These are phyloP conservation scores for Pulveroboletus sp. DNA, from an alignment of 768 basidiomycete genomes.

Conservation along the genomic window DNA sequence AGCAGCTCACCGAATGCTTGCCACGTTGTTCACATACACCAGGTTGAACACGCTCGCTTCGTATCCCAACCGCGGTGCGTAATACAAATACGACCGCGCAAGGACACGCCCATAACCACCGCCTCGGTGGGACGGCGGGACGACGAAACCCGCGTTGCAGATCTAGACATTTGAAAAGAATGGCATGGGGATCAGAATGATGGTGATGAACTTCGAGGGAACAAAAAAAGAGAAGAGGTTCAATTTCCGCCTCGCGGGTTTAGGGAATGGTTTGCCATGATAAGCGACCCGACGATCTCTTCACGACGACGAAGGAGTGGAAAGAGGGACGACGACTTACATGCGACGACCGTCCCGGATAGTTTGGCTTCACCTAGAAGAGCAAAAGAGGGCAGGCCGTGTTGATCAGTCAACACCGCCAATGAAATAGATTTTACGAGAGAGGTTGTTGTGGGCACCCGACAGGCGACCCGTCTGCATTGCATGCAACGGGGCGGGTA, in stretches of 20 bases:
- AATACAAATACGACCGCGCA: conserved; percentile 73
- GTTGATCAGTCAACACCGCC: conserved; percentile 1
- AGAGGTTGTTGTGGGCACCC: not conserved
- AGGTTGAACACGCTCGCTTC: conserved; percentile 85
- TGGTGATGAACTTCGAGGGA: not conserved
- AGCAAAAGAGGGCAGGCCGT: not conserved
- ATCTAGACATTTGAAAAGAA: conserved; percentile 41
- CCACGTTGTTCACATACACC: conserved; percentile 80
- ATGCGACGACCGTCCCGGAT: conserved; percentile 86
- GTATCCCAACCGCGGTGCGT: conserved; percentile 76
- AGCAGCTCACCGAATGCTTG: conserved; percentile 54
- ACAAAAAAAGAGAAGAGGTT: not conserved
- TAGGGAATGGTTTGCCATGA: not conserved
- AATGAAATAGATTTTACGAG: not conserved
- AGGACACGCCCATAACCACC: conserved; percentile 65
- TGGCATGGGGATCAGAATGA: not conserved
- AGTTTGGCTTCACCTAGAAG: conserved; percentile 73
- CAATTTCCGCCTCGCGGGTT: conserved; percentile 9
- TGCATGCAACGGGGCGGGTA: not conserved
- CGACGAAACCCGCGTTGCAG: conserved; percentile 88
- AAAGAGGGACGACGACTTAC: conserved; percentile 42
- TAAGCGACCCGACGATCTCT: not conserved
- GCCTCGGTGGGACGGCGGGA: conserved; percentile 58
- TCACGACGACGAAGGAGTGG: not conserved
- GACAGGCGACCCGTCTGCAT: not conserved